Evolutionary conservation across 495 filamentous ascomycete species (phyloP), one percentile per base, ranked within the genome.

Genomic region (Lepraria neglecta): DNA sequence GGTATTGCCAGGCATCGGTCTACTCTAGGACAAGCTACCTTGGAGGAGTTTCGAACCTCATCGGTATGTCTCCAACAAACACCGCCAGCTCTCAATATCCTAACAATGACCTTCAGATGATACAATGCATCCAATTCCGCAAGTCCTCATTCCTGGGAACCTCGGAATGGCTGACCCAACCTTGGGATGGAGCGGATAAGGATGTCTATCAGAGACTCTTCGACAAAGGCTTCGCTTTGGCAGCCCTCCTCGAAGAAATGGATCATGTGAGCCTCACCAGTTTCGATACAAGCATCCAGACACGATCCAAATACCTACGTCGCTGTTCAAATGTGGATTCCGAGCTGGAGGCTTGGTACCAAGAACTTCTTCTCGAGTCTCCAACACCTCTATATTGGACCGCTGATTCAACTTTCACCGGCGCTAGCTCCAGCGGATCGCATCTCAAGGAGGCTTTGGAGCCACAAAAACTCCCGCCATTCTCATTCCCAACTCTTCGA

Each of bases 151-250:
- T 61, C 42, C 42, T 61, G 0, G 59, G 42, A 33, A 46, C 14
- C 28, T 24, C 11, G 3, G 51, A 56, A 12, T 56, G 59, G 59
- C 28, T 30, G 17, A 56, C 19, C 6, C 12, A 56, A 14, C 51
- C 59, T 1, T 56, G 59, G 59, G 53, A 44, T 27, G 19, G 17
- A 19, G 38, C 19, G 1, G 21, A 31, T 6, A 56, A 61, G 45
- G 59, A 61, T 12, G 15, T 56, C 31, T 56, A 31, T 3, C 59
- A 48, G 19, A n/a, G 33, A 6, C 44, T 61, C 4, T 47, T 38
- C 42, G 59, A 61, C 33, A 61, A 47, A 56, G 59, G 59, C 28
- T 61, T 61, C 42, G 33, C 15, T 45, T 19, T 61, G 6, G 50
- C 28, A n/a, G 59, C 50, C 5, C 21, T 61, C 7, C n/a, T 61